Evolutionary conservation across 768 basidiomycete species (phyloP), one percentile per base, ranked within the genome.

Genomic region (Coprinopsis marcescibilis): DNA sequence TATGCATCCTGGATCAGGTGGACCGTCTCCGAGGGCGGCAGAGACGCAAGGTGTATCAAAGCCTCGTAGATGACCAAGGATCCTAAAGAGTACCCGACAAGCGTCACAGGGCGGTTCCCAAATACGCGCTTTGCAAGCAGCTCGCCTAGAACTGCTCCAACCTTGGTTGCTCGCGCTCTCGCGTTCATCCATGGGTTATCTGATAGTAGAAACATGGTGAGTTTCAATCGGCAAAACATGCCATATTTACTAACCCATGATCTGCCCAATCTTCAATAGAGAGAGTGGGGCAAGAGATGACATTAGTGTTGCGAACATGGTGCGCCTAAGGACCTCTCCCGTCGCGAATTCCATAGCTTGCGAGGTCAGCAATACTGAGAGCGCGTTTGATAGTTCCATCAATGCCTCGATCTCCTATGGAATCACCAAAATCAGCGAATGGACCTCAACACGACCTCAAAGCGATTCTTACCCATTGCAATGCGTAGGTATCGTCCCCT

Each of bases 121-220:
- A 80, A 73, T 10, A 71, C 73, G 29, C 72, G 69, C 43, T 75
- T 64, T 5, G 65, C 62, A 14, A 80, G 65, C 17, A 78, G 66
- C 25, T 71, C 72, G 17, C 73, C 78, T 33, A 81, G 60, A 14
- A 81, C 77, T 11, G 65, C 70, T 12, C 78, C 79, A 15, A 77
- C 66, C 55, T 79, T 79, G 45, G 66, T 51, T 1, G 76, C 75
- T 13, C 72, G 65, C n/a, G 75, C 69, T 49, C 65, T 69, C 10
- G 76, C 67, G 54, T 76, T 76, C 72, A 74, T 73, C 77, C 77
- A 80, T 2, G 78, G 77, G 56, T 80, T 80, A 60, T 80, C 78
- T 78, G 33, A 26, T 13, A 24, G 7, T 30, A 30, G 15, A 13
- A 25, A 32, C 23, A 23, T 33, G 36, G 48, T 51, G 35, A 25